Conservation (phyloP, 2,329 filamentous ascomycete species). For the Clathrospora elynae region DNA sequence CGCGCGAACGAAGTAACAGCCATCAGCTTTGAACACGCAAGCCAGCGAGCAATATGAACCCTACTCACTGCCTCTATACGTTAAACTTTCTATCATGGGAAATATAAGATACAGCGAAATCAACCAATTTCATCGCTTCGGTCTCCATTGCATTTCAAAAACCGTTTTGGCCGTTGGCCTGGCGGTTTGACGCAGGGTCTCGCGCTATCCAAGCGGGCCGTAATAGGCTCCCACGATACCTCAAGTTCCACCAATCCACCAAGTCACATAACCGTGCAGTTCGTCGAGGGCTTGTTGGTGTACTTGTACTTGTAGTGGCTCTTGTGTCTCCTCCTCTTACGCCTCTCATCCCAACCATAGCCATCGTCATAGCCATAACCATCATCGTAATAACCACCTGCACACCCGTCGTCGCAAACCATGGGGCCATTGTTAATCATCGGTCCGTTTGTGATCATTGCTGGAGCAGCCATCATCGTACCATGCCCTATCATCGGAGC, state of each 20-base stretch:
- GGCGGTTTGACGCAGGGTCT: slow-evolving; percentile 14
- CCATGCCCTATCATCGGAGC: slow-evolving; percentile 7
- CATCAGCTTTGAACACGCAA: too few relatives aligned
- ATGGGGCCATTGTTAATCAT: slow-evolving; percentile 2
- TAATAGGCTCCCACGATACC: slow-evolving; percentile 10
- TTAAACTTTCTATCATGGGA: too few relatives aligned
- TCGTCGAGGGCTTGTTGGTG: slow-evolving; percentile 25
- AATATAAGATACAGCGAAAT: not conserved
- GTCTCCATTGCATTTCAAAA: slow-evolving; percentile 1
- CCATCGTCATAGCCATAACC: slow-evolving; percentile 10
- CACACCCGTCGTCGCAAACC: slow-evolving; percentile 13
- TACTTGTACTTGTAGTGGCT: slow-evolving; percentile 30
- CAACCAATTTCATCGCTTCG: slow-evolving; percentile 10
- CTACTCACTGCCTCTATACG: too few relatives aligned
- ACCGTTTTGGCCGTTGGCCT: slow-evolving; percentile 9
- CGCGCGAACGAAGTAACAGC: slow-evolving; percentile 5
- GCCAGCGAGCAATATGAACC: too few relatives aligned
- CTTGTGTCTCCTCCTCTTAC: slow-evolving; percentile 21
- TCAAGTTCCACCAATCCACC: not conserved
- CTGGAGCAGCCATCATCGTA: slow-evolving; percentile 1
- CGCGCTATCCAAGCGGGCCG: slow-evolving; percentile 5
- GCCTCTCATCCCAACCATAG: slow-evolving; percentile 13
- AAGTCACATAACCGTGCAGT: slow-evolving; percentile 29
- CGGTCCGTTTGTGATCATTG: slow-evolving; percentile 8
- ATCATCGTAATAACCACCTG: not conserved